phyloP scores from a whole-genome alignment of 2,329 filamentous ascomycete genomes.

The Thermoascus crustaceus region DNA sequence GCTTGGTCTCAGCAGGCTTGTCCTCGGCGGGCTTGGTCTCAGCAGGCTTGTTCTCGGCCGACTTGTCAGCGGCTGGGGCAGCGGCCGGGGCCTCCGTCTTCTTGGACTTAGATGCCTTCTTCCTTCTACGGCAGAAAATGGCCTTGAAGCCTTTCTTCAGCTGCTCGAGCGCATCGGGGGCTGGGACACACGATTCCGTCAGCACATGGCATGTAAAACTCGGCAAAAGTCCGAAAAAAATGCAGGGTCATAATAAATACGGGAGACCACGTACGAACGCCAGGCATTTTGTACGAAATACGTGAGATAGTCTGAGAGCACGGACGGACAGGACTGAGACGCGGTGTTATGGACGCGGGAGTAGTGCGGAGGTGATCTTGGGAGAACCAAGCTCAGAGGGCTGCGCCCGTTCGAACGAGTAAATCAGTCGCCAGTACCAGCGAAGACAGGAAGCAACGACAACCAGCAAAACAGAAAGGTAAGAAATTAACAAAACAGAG shows the following conservation, averaged over 20 bases:
- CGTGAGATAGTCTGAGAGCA: background rate
- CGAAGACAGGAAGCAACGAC: no score
- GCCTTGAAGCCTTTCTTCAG: constrained; percentile 26
- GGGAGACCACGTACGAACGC: constrained; percentile 29
- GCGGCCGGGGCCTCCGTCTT: constrained; percentile 6
- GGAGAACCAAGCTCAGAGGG: no score
- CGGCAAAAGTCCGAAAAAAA: background rate
- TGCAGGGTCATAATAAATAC: no score
- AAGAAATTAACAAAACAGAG: constrained; percentile 3
- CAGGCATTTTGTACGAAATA: constrained; percentile 23
- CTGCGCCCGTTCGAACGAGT: no score
- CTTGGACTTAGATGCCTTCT: constrained; percentile 12
- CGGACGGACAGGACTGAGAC: background rate
- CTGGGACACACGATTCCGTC: constrained; percentile 11
- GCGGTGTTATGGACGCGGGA: background rate
- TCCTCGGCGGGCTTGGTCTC: no score
- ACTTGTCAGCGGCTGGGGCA: constrained; percentile 8
- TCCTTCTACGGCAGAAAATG: constrained; percentile 26
- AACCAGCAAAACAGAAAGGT: no score
- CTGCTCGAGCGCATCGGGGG: constrained; percentile 23
- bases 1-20: constrained; percentile 9
- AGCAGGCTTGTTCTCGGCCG: no score
- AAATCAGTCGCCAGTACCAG: no score
- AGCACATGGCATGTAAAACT: background rate
- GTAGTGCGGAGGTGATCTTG: background rate